phyloP scores from a whole-genome alignment of 768 basidiomycete species.

The Strobilomyces confusus region DNA sequence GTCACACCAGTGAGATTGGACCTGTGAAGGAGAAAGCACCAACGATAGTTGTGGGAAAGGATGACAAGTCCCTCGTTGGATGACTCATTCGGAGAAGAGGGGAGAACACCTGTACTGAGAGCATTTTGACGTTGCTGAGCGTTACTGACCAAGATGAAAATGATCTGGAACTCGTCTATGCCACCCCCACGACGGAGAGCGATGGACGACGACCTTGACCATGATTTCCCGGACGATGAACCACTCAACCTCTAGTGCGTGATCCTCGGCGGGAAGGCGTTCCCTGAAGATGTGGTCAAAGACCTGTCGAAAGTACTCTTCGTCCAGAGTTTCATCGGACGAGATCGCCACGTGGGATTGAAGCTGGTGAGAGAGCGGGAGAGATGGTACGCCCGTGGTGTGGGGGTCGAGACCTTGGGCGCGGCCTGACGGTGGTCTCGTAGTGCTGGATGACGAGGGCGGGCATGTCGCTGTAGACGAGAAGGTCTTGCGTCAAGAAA shows the following conservation, averaged over 20 bases:
- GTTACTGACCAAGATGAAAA: no score
- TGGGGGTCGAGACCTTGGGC: slow-evolving; percentile 66
- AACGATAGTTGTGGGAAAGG: no score
- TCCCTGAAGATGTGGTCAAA: slow-evolving; percentile 71
- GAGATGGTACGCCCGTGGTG: slow-evolving; percentile 55
- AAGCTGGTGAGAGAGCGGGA: slow-evolving; percentile 73
- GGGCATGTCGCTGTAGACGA: slow-evolving; percentile 63
- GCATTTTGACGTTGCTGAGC: no score
- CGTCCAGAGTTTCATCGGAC: no score
- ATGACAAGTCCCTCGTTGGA: no score
- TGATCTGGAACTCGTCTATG: no score
- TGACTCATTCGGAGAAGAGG: no score
- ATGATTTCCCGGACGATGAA: slow-evolving; percentile 81
- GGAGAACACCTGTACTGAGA: no score
- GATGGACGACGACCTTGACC: slow-evolving; percentile 70
- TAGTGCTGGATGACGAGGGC: slow-evolving; percentile 70
- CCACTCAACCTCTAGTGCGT: slow-evolving; percentile 69
- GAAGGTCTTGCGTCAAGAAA: slow-evolving; percentile 44
- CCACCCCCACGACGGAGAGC: no score
- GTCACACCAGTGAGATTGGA: slow-evolving; percentile 47
- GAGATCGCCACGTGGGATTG: no score
- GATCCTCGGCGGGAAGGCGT: slow-evolving; percentile 77
- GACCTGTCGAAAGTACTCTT: slow-evolving; percentile 72
- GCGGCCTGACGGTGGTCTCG: slow-evolving; percentile 69
- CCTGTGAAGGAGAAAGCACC: no score